Conservation (phyloP, 257 asterid species). For the Solanum boliviense region DNA sequence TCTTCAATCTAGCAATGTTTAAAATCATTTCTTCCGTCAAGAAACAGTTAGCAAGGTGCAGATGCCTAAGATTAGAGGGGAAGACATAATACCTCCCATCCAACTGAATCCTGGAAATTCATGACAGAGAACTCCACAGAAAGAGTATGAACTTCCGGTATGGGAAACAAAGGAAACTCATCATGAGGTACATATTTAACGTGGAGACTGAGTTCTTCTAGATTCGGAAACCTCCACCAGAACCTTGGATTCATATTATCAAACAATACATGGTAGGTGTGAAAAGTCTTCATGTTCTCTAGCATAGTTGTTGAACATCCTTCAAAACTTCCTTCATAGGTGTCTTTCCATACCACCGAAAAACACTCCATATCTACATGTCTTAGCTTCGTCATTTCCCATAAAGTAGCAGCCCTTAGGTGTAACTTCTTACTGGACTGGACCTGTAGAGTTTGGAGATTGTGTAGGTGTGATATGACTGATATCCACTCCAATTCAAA, state of each 20-base stretch:
- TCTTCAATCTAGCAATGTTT: not conserved
- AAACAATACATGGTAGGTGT: too few relatives aligned
- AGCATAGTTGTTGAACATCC: not conserved
- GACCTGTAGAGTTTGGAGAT: too few relatives aligned
- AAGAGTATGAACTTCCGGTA: not conserved
- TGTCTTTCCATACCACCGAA: not conserved
- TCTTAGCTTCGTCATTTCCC: too few relatives aligned
- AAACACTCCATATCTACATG: accelerated
- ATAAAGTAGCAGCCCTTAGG: too few relatives aligned
- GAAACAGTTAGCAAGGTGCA: not conserved
- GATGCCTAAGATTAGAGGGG: not conserved
- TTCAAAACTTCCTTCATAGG: not conserved
- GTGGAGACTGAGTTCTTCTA: not conserved
- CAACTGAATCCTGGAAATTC: too few relatives aligned
- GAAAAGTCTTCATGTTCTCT: not conserved
- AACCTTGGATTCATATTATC: not conserved
- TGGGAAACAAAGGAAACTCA: not conserved
- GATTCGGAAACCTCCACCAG: not conserved
- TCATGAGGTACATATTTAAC: not conserved
- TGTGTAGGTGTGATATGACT: too few relatives aligned
- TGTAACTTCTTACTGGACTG: accelerated
- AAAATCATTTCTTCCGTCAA: not conserved
- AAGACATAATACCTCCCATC: not conserved
- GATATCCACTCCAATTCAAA: not conserved
- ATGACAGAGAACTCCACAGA: too few relatives aligned